Evolutionary conservation across 169 alveolate genomes (phyloP).

Genomic region (Plasmodium gonderi): DNA sequence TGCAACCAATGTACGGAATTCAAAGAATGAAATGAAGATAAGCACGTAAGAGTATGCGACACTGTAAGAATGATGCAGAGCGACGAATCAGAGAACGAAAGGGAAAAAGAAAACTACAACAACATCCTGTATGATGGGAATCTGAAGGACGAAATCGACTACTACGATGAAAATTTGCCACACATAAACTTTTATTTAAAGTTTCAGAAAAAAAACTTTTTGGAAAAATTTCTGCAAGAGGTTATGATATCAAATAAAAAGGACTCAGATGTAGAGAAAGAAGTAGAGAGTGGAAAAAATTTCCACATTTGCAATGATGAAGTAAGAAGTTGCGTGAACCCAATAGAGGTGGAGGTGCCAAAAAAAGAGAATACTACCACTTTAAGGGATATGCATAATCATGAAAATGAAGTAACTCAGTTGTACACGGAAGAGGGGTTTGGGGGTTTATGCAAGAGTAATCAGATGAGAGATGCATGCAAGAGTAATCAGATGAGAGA

Average conservation of each 20-base stretch:
- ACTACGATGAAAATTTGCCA: conserved; percentile 38
- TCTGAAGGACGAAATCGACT: conserved; percentile 26
- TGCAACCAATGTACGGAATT: too few relatives aligned
- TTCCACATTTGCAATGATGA: not conserved
- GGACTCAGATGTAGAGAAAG: not conserved
- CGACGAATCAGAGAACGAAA: conserved; percentile 43
- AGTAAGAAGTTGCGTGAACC: not conserved
- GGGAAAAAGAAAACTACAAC: conserved; percentile 24
- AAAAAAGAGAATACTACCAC: too few relatives aligned
- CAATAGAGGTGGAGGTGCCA: not conserved
- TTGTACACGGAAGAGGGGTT: too few relatives aligned
- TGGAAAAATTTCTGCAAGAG: conserved; percentile 28
- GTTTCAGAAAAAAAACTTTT: conserved; percentile 34
- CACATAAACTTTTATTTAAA: conserved; percentile 66
- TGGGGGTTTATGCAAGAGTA: too few relatives aligned
- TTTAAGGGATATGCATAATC: too few relatives aligned
- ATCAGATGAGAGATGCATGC: too few relatives aligned
- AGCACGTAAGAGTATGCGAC: not conserved
- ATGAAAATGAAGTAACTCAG: too few relatives aligned
- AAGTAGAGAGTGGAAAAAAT: not conserved
- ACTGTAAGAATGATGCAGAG: conserved; percentile 20
- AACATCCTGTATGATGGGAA: conserved; percentile 39
- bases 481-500: too few relatives aligned
- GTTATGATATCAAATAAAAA: not conserved
- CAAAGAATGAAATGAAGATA: not conserved